Conservation (phyloP, 169 alveolate species). For the Eimeria zaria region DNA sequence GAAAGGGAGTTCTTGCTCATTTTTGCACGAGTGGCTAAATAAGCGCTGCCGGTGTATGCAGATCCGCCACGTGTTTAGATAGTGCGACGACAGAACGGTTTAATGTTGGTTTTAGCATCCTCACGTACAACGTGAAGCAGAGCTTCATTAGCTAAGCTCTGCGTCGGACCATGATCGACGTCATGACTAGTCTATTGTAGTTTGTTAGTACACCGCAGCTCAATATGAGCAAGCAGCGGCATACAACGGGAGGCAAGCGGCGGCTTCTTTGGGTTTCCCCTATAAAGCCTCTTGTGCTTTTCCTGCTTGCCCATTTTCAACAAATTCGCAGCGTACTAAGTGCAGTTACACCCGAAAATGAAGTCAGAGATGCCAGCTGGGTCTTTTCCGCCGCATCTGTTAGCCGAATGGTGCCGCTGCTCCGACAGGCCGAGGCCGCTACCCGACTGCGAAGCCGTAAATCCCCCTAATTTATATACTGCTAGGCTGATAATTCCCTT, state of each 20-base stretch:
- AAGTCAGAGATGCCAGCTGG: neutral
- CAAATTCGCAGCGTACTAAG: neutral
- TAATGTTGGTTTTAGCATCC: neutral
- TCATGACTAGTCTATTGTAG: neutral
- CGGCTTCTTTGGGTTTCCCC: neutral
- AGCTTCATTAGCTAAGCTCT: neutral
- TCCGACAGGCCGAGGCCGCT: conserved; percentile 47
- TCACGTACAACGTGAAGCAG: neutral
- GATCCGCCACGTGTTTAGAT: no score
- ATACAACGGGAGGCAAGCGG: neutral
- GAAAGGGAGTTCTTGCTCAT: neutral
- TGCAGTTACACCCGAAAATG: neutral
- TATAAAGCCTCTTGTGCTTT: neutral
- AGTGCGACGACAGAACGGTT: neutral
- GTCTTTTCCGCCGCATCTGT: conserved; percentile 38
- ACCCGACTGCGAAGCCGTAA: conserved; percentile 41
- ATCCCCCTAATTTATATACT: neutral
- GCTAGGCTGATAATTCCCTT: neutral
- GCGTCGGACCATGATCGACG: neutral
- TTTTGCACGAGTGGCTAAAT: neutral
- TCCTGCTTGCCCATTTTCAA: neutral
- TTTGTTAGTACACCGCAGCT: neutral
- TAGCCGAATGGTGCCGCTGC: conserved; percentile 67
- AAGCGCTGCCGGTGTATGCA: neutral
- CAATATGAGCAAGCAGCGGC: conserved; percentile 5